Base-by-base conservation (phyloP, 306 rosid species). In the Cucumis hystrix region DNA sequence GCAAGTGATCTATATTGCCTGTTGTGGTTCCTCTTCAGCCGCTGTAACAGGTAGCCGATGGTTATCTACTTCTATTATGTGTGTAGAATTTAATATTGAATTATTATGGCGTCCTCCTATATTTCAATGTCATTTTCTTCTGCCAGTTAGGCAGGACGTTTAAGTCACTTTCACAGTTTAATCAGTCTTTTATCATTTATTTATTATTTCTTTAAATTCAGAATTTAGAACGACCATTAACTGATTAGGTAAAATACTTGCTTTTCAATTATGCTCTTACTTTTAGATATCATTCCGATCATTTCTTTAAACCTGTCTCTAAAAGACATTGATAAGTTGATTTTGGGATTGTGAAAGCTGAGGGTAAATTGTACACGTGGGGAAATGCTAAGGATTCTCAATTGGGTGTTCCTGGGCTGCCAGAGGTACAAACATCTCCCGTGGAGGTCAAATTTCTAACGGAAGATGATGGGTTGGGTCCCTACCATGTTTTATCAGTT, bases 331-430 rank as follows among this genome's bases (percentile, higher is more conserved):
- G 9, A 39, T 15, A 57, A 57, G 16, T 52, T 55, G 67, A 18
- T 78, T 82, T 78, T 79, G 15, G 15, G 71, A 81, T 84, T 41
- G 75, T 68, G 76, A 75, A 87, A 95, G 98, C 85, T 78, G 80
- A 77, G 78, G 97, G 99, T 20, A 92, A 88, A 89, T 79, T 92
- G 85, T 95, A 81, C 84, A 87, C 84, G 91, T 90, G 99, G 97
- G 96, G 97, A 83, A 89, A 95, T 82, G 82, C 93, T 28, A 78
- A 57, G 61, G 97, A 92, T 82, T 90, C 91, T 72, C 99, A 90
- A 55, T 77, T 95, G 83, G 97, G 97, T 72, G 88, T 95, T 85
- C 97, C 99, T 56, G 99, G 97, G 84, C 85, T 92, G 75, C 97
- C 97, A 40, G 90, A 79, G 41, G 78, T 85, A 51, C 96, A 92